phyloP scores from a whole-genome alignment of 2,329 filamentous ascomycete species.

The Fusarium oligoseptatum region DNA sequence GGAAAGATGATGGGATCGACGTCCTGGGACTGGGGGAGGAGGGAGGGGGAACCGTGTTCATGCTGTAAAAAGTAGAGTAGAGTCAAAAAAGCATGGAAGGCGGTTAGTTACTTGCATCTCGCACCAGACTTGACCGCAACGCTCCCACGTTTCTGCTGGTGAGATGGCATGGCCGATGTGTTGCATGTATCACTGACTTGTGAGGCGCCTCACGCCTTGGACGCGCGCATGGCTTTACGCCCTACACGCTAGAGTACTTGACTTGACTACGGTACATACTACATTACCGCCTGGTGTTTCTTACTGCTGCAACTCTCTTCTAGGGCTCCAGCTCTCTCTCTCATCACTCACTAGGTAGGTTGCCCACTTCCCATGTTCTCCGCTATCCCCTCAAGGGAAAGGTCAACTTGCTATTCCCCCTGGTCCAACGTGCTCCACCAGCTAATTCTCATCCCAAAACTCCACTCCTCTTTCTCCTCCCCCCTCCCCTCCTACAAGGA shows the following conservation, averaged over 20 bases:
- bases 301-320: not conserved
- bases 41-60: not conserved
- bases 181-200: slow-evolving; percentile 1
- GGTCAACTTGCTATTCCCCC: slow-evolving; percentile 19
- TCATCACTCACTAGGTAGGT: no score
- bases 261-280: not conserved
- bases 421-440: slow-evolving; percentile 39
- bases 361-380: not conserved
- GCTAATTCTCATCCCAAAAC: slow-evolving; percentile 6
- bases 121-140: slow-evolving; percentile 14
- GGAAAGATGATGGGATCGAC: slow-evolving; percentile 22
- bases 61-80: not conserved
- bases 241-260: not conserved
- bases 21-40: slow-evolving; percentile 6
- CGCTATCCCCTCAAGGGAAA: not conserved
- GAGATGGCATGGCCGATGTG: not conserved
- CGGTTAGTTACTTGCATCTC: not conserved
- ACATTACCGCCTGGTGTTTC: slow-evolving; percentile 16
- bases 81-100: not conserved
- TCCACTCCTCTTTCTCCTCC: slow-evolving; percentile 8
- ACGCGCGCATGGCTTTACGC: slow-evolving; percentile 13
- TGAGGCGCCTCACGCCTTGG: slow-evolving; percentile 15
- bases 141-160: slow-evolving; percentile 34
- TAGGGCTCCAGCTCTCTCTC: not conserved
- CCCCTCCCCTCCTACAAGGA: slow-evolving; percentile 5